Percentiles rank a stretch among this genome's conserved stretches.
phyloP scores from a whole-genome alignment of 2,329 filamentous ascomycete genomes.

The Cladophialophora immunda region DNA sequence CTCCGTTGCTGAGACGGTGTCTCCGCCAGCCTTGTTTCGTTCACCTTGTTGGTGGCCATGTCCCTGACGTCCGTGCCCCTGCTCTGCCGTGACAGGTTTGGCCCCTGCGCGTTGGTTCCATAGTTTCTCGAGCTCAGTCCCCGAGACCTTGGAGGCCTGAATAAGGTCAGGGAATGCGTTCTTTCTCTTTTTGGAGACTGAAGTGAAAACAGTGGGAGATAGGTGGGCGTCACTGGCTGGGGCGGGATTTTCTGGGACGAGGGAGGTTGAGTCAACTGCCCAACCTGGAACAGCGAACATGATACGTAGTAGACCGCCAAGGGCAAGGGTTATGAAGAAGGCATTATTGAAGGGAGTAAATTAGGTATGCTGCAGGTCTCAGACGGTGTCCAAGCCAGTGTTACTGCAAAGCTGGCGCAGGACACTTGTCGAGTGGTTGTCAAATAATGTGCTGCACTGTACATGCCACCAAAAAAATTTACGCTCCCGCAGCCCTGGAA shows the following conservation, averaged over 20 bases:
- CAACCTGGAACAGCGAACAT: slow-evolving; percentile 96
- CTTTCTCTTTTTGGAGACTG: slow-evolving; percentile 61
- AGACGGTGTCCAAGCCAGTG: slow-evolving; percentile 10
- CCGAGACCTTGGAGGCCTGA: slow-evolving; percentile 60
- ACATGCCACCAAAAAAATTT: slow-evolving; percentile 2
- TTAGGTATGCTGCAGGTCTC: slow-evolving; percentile 30
- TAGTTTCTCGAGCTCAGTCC: slow-evolving; percentile 76
- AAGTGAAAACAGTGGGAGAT: slow-evolving; percentile 15
- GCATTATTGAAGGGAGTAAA: slow-evolving; percentile 12
- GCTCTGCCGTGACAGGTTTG: slow-evolving; percentile 16
- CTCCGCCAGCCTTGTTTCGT: neutral
- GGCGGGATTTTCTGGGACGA: slow-evolving; percentile 41
- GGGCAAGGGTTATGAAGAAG: slow-evolving; percentile 14
- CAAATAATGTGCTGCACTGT: neutral
- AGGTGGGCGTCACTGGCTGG: slow-evolving; percentile 43
- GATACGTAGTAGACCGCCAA: slow-evolving; percentile 22
- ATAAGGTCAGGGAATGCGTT: slow-evolving; percentile 41
- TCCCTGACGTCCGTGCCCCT: slow-evolving; percentile 5
- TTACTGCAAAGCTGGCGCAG: neutral
- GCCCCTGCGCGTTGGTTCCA: slow-evolving; percentile 70
- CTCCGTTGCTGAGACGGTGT: neutral
- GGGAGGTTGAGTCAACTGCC: slow-evolving; percentile 69
- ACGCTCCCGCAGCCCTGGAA: neutral
- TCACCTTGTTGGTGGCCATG: neutral
- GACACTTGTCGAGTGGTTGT: neutral